Evolutionary conservation across 495 filamentous ascomycete species (phyloP).

Genomic region (Penicillium taxi): DNA sequence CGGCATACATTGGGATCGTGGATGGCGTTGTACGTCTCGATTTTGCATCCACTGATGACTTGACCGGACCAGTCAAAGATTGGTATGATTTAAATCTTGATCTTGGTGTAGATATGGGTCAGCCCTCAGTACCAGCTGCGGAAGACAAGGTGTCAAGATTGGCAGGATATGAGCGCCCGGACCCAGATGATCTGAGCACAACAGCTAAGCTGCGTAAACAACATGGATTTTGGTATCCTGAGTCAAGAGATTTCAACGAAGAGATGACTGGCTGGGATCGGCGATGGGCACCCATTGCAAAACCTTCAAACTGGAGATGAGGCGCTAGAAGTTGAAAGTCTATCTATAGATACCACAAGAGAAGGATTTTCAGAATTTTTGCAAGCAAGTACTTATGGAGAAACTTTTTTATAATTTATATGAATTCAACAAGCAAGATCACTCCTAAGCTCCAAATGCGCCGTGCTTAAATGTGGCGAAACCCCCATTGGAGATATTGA

Average conservation of each 20-base stretch:
- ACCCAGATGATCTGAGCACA: slow-evolving; percentile 22
- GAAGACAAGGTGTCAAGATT: slow-evolving; percentile 18
- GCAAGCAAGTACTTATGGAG: too few relatives aligned
- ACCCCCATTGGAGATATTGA: too few relatives aligned
- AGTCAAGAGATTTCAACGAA: slow-evolving; percentile 8
- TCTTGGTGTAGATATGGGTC: slow-evolving; percentile 4
- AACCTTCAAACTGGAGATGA: slow-evolving; percentile 31
- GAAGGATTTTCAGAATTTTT: too few relatives aligned
- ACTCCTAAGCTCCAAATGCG: too few relatives aligned
- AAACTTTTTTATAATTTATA: too few relatives aligned
- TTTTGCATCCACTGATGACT: slow-evolving; percentile 42
- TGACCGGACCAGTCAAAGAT: slow-evolving; percentile 19
- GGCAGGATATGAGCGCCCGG: slow-evolving; percentile 37
- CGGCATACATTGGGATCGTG: slow-evolving; percentile 51
- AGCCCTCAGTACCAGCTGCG: slow-evolving; percentile 1
- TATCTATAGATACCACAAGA: background rate
- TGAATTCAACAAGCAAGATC: too few relatives aligned
- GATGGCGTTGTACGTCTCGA: slow-evolving; percentile 46
- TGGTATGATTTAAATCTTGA: slow-evolving; percentile 33
- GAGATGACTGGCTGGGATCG: slow-evolving; percentile 34
- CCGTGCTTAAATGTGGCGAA: too few relatives aligned
- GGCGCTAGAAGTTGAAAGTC: slow-evolving; percentile 3
- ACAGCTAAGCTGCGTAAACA: slow-evolving; percentile 32
- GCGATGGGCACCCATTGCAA: slow-evolving; percentile 27
- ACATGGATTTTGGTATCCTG: slow-evolving; percentile 19